Conservation (phyloP, 208 protist species). For the Wallacemonas sp. region DNA sequence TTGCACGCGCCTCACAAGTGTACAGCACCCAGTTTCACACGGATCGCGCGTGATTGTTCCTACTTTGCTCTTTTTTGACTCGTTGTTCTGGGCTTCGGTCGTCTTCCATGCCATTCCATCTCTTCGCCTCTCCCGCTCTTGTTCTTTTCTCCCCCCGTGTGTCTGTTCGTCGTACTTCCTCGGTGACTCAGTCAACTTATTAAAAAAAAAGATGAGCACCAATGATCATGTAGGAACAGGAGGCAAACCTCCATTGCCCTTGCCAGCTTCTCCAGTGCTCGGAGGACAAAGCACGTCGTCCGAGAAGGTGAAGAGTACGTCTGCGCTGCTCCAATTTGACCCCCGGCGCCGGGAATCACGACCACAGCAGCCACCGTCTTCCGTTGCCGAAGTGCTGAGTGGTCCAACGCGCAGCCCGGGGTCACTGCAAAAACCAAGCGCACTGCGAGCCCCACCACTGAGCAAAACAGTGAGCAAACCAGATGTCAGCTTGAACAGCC, state of each 20-base stretch:
- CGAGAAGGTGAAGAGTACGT: not conserved
- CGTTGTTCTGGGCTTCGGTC: not conserved
- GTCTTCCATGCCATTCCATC: not conserved
- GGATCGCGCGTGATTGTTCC: too few species aligned
- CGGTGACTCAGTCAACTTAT: not conserved
- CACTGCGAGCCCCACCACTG: not conserved
- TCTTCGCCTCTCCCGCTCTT: not conserved
- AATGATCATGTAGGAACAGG: not conserved
- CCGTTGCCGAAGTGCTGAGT: not conserved
- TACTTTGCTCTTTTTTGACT: not conserved
- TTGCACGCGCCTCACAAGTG: too few species aligned
- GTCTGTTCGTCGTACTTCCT: not conserved
- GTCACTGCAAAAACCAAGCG: not conserved
- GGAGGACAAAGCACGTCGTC: not conserved
- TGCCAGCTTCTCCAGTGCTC: not conserved
- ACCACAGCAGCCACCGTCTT: not conserved
- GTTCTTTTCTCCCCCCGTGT: not conserved
- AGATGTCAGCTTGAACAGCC: not conserved
- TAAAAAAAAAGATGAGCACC: not conserved
- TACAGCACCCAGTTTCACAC: too few species aligned
- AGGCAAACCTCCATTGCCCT: not conserved
- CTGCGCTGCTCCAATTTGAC: not conserved
- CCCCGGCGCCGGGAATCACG: conserved; percentile 3
- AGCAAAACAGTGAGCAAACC: not conserved
- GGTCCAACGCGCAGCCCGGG: not conserved